Conservation (phyloP, 73 alveolate species). For the Effrenium voratum region DNA sequence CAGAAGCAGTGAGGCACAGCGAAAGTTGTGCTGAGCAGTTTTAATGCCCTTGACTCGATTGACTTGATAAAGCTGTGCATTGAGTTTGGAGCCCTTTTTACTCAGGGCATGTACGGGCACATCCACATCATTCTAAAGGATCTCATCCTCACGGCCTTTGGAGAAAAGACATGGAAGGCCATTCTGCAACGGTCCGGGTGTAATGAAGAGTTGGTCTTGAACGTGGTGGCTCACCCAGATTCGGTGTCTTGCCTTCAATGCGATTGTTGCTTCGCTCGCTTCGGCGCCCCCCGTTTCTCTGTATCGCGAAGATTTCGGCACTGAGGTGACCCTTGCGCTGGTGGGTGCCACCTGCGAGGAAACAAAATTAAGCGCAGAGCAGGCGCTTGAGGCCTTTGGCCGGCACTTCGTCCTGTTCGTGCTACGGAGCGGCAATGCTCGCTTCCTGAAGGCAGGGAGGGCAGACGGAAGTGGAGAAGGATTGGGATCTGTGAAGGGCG, state of each 20-base stretch:
- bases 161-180: not conserved
- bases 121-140: constrained; percentile 70
- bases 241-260: not conserved
- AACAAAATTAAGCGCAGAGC: constrained; percentile 16
- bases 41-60: not conserved
- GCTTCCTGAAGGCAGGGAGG: constrained; percentile 17
- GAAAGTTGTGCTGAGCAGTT: not conserved
- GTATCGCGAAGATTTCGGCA: not conserved
- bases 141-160: constrained; percentile 6
- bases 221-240: constrained; percentile 49
- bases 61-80: not conserved
- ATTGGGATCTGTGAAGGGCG: not conserved
- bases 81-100: not conserved
- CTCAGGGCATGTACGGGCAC: constrained; percentile 67
- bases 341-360: constrained; percentile 63
- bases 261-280: too few species aligned
- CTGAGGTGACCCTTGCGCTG: constrained; percentile 30
- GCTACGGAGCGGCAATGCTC: constrained; percentile 47
- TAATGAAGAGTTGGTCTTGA: constrained; percentile 40
- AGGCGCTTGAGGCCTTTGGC: constrained; percentile 66
- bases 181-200: constrained; percentile 16
- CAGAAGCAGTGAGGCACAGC: not conserved
- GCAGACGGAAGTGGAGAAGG: not conserved
- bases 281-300: not conserved
- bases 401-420: constrained; percentile 71